A percentile compares a stretch with the other conserved stretches of the same genome.
Evolutionary conservation across 805 yeast species (phyloP).

Genomic region (Ogataea kodamae): DNA sequence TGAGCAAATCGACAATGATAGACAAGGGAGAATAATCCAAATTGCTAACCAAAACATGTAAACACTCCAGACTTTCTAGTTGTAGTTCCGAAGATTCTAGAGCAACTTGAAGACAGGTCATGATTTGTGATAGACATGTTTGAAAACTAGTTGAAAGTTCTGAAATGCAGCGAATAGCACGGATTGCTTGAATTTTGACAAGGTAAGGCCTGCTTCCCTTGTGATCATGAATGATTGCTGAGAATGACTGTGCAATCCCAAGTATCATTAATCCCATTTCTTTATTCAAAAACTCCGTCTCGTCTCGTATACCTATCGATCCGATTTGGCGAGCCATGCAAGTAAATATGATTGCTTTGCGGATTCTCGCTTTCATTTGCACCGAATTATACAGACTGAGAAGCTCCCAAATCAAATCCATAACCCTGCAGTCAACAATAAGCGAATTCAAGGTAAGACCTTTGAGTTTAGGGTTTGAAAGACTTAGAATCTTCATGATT

Average conservation of each 20-base stretch:
- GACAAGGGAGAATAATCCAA: constrained; percentile 55
- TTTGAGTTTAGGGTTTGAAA: constrained; percentile 45
- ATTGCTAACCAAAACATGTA: constrained; percentile 58
- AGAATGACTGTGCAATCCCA: constrained; percentile 74
- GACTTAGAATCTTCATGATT: constrained; percentile 49
- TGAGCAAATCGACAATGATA: constrained; percentile 67
- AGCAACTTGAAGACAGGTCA: constrained; percentile 80
- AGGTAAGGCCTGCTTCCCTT: constrained; percentile 68
- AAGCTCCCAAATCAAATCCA: constrained; percentile 40
- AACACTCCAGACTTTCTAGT: constrained; percentile 59
- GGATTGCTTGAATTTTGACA: constrained; percentile 66
- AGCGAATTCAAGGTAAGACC: constrained; percentile 35
- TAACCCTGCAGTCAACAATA: constrained; percentile 25
- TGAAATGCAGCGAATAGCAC: constrained; percentile 70
- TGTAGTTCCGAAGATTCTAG: constrained; percentile 61
- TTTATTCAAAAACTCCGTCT: constrained; percentile 33
- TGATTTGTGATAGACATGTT: constrained; percentile 73
- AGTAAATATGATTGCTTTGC: constrained; percentile 38
- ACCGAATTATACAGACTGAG: constrained; percentile 38
- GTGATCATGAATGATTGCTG: constrained; percentile 72
- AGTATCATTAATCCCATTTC: constrained; percentile 58
- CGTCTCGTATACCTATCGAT: constrained; percentile 26
- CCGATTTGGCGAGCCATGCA: constrained; percentile 21
- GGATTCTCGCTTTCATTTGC: constrained; percentile 31
- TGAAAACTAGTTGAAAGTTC: constrained; percentile 42